phyloP scores from a whole-genome alignment of 352 stramenopile genomes.

The Globisporangium megalacanthum region DNA sequence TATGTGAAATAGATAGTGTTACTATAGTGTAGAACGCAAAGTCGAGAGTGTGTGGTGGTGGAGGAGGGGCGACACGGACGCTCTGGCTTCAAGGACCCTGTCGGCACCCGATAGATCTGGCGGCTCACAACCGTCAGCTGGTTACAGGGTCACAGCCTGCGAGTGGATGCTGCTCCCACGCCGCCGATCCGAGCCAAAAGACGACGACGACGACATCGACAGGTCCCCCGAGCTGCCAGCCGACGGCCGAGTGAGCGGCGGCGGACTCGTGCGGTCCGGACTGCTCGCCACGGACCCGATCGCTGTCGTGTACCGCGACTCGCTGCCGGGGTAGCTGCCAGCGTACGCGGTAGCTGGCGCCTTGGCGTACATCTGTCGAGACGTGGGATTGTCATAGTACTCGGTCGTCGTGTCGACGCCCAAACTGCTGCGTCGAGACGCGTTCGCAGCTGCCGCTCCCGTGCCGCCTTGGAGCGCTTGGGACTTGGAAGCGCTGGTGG shows the following conservation, averaged over 20 bases:
- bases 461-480: too few relatives aligned
- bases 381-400: neutral
- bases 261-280: conserved; percentile 1
- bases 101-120: too few relatives aligned
- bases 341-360: neutral
- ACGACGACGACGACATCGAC: conserved; percentile 5
- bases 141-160: conserved; percentile 11
- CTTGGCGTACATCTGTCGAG: conserved; percentile 2
- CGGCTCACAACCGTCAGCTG: neutral
- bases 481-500: too few relatives aligned
- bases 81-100: neutral
- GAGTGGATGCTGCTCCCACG: conserved; percentile 3
- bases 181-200: conserved; percentile 2
- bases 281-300: neutral
- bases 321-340: conserved; percentile 7
- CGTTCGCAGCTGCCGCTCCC: too few relatives aligned
- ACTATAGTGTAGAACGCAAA: too few relatives aligned
- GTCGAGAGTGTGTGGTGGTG: too few relatives aligned
- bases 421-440: neutral
- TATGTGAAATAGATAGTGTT: too few relatives aligned
- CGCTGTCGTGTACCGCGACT: conserved; percentile 7
- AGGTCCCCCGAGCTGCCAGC: conserved; percentile 8
- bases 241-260: conserved; percentile 1
- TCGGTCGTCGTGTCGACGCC: neutral
- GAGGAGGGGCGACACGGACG: too few relatives aligned